A percentile compares a stretch with the other conserved stretches of the same genome.
phyloP scores from a whole-genome alignment of 345 rosid species.

The Dovyalis caffra region DNA sequence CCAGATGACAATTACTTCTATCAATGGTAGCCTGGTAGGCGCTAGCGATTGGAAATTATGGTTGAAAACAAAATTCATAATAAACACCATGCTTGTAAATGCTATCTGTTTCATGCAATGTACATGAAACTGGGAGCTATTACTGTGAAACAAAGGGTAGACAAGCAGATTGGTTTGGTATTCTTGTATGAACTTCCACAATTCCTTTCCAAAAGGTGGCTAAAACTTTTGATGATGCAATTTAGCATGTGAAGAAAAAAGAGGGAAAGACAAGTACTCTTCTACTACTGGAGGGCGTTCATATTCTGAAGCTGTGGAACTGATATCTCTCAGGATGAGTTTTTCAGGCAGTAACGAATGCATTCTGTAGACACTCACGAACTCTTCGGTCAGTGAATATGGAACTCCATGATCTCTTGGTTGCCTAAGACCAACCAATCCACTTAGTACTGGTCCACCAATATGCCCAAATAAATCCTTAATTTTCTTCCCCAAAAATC shows the following conservation, averaged over 20 bases:
- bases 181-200: not conserved
- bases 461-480: conserved; percentile 60
- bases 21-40: no score
- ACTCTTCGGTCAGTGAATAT: conserved; percentile 70
- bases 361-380: conserved; percentile 70
- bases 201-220: not conserved
- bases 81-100: no score
- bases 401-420: conserved; percentile 84
- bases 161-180: not conserved
- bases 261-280: conserved; percentile 38
- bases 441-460: conserved; percentile 55
- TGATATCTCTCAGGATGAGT: conserved; percentile 53
- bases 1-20: no score
- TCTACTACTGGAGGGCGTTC: conserved; percentile 42
- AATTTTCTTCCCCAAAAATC: conserved; percentile 64
- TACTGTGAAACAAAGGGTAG: no score
- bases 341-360: conserved; percentile 65
- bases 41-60: no score
- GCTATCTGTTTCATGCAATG: no score
- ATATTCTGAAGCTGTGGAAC: conserved; percentile 29
- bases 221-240: no score
- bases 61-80: no score
- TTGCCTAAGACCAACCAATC: conserved; percentile 63
- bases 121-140: no score
- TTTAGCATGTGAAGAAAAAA: not conserved